Percentiles rank a stretch among this genome's conserved stretches.
Evolutionary conservation across 176 grass and related monocot genomes (phyloP).

Genomic region (Saccharum officinarum): DNA sequence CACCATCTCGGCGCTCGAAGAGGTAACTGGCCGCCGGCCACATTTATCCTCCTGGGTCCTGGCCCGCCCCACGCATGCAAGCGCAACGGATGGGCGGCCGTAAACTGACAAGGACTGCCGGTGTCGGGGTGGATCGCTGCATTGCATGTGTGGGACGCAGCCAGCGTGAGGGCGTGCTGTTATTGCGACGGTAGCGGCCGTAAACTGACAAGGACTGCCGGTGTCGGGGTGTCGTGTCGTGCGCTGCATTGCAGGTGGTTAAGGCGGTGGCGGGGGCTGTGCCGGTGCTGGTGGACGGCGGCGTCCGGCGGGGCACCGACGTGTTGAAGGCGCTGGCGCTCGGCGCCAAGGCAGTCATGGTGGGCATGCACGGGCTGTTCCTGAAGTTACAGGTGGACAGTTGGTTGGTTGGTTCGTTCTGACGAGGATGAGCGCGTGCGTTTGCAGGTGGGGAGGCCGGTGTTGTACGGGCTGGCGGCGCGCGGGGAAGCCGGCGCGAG

Average conservation of each 20-base stretch:
- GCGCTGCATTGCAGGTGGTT: conserved; percentile 50
- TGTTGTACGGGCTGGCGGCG: conserved; percentile 75
- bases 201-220: background rate
- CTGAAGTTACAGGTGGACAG: no score
- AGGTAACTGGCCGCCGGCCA: conserved; percentile 36
- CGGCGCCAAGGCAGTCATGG: conserved; percentile 72
- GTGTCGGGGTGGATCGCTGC: no score
- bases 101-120: no score
- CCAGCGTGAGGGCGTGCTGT: background rate
- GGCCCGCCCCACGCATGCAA: no score
- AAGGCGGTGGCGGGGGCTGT: conserved; percentile 63
- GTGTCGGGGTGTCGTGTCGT: no score
- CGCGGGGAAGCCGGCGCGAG: conserved; percentile 61
- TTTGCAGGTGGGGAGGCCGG: no score
- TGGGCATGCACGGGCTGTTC: background rate
- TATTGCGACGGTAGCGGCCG: background rate
- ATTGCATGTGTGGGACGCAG: no score
- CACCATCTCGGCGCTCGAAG: conserved; percentile 75
- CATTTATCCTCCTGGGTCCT: background rate
- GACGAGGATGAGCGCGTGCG: no score
- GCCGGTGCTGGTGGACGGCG: conserved; percentile 81
- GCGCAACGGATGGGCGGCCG: no score
- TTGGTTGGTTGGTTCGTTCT: no score
- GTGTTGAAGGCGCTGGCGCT: conserved; percentile 86
- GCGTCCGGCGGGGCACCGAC: conserved; percentile 78